Evolutionary conservation across 352 stramenopile species (phyloP).

Genomic region (Thalassiosira mediterranea): DNA sequence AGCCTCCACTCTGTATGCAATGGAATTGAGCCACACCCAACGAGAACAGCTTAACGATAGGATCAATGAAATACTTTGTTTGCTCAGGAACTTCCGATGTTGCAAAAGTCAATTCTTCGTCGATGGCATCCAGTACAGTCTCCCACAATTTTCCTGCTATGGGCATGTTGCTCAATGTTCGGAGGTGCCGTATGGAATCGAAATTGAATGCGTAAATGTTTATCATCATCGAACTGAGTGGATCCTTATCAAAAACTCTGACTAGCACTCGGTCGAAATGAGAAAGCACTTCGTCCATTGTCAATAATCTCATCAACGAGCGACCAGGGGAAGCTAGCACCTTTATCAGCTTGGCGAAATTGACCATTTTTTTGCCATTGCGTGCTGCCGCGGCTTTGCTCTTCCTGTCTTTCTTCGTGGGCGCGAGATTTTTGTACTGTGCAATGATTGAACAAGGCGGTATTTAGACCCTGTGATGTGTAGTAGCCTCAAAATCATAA

Average conservation of each 20-base stretch:
- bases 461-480: slow-evolving; percentile 1
- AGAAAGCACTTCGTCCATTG: slow-evolving; percentile 64
- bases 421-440: slow-evolving; percentile 58
- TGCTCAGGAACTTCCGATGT: slow-evolving; percentile 67
- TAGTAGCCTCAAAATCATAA: slow-evolving; percentile 22
- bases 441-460: neutral
- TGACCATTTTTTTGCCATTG: slow-evolving; percentile 70
- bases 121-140: slow-evolving; percentile 77
- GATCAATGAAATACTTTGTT: slow-evolving; percentile 70
- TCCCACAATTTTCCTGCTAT: slow-evolving; percentile 78
- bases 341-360: slow-evolving; percentile 73
- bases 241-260: slow-evolving; percentile 73
- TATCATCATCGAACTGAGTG: slow-evolving; percentile 69
- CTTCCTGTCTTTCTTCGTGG: slow-evolving; percentile 51
- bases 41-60: slow-evolving; percentile 79
- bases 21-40: slow-evolving; percentile 79
- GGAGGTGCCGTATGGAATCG: slow-evolving; percentile 71
- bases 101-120: slow-evolving; percentile 75
- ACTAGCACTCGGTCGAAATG: slow-evolving; percentile 72
- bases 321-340: slow-evolving; percentile 66
- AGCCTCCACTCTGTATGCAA: slow-evolving; percentile 57
- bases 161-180: slow-evolving; percentile 79
- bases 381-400: slow-evolving; percentile 59
- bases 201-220: slow-evolving; percentile 81
- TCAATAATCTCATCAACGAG: slow-evolving; percentile 66